Conservation (phyloP, 108 stramenopile species). For the Conticribra guillardii region DNA sequence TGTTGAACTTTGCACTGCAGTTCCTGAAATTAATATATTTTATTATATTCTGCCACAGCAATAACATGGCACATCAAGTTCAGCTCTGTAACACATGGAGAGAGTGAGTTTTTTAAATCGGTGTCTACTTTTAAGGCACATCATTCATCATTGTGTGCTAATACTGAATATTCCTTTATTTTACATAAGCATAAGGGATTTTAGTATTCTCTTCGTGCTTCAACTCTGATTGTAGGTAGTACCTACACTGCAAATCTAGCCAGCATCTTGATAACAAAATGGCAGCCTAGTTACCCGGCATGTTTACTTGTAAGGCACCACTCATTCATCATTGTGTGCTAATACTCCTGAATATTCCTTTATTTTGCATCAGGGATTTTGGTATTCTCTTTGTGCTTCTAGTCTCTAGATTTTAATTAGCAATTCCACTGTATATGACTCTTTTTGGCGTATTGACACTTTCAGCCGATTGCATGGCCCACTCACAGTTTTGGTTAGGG, state of each 20-base stretch:
- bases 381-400: background rate
- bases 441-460: too few relatives aligned
- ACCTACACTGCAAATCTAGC: conserved; percentile 56
- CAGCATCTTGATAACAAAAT: conserved; percentile 31
- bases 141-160: background rate
- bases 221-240: conserved; percentile 29
- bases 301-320: conserved; percentile 25
- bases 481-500: too few relatives aligned
- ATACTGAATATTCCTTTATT: background rate
- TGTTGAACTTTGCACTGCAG: conserved; percentile 2
- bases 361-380: conserved; percentile 21
- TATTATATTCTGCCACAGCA: conserved; percentile 8
- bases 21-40: conserved; percentile 8
- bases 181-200: conserved; percentile 10
- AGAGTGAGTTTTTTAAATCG: background rate
- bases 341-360: background rate
- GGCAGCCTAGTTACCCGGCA: conserved; percentile 8
- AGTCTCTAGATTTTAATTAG: too few relatives aligned
- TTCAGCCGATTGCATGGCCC: too few relatives aligned
- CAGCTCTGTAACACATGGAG: conserved; percentile 8
- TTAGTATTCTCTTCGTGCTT: conserved; percentile 33
- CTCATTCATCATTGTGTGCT: too few relatives aligned
- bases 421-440: too few relatives aligned
- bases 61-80: conserved; percentile 25
- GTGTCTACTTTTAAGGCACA: background rate